Evolutionary conservation across 1,284 basidiomycete genomes (phyloP).

Genomic region (Leccinum solheimii): DNA sequence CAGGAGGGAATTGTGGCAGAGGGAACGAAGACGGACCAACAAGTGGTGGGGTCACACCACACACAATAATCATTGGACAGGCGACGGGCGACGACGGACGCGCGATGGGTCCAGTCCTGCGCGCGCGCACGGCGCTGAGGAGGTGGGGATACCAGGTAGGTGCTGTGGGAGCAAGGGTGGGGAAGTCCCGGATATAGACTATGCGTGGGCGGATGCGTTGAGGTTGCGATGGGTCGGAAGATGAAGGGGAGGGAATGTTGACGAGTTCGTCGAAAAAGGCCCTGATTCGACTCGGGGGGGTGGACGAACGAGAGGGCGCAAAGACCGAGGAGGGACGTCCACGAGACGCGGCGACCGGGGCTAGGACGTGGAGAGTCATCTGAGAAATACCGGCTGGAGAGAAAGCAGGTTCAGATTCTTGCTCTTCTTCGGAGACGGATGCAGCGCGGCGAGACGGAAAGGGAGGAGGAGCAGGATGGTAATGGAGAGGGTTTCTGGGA

Average conservation of each 20-base stretch:
- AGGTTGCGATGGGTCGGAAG: slow-evolving; percentile 25
- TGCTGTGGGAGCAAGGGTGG: slow-evolving; percentile 70
- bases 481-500: slow-evolving; percentile 71
- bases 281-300: slow-evolving; percentile 55
- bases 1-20: slow-evolving; percentile 8
- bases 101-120: slow-evolving; percentile 62
- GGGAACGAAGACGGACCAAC: slow-evolving; percentile 23
- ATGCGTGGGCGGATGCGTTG: slow-evolving; percentile 59
- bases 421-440: slow-evolving; percentile 55
- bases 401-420: slow-evolving; percentile 31
- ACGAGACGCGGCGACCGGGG: slow-evolving; percentile 43
- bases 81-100: slow-evolving; percentile 55
- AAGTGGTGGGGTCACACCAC: slow-evolving; percentile 79
- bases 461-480: slow-evolving; percentile 41
- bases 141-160: slow-evolving; percentile 80
- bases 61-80: slow-evolving; percentile 77
- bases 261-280: slow-evolving; percentile 74
- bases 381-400: slow-evolving; percentile 39
- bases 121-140: slow-evolving; percentile 70
- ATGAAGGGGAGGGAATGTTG: slow-evolving; percentile 51
- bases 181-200: slow-evolving; percentile 80
- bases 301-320: slow-evolving; percentile 40
- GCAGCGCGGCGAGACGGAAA: slow-evolving; percentile 29
- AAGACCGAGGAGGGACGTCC: slow-evolving; percentile 46
- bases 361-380: slow-evolving; percentile 63